A percentile compares a stretch with the other conserved stretches of the same genome.
These are phyloP conservation scores for Pichia membranifaciens DNA, from an alignment of 805 yeast species.

Conservation along the genomic window DNA sequence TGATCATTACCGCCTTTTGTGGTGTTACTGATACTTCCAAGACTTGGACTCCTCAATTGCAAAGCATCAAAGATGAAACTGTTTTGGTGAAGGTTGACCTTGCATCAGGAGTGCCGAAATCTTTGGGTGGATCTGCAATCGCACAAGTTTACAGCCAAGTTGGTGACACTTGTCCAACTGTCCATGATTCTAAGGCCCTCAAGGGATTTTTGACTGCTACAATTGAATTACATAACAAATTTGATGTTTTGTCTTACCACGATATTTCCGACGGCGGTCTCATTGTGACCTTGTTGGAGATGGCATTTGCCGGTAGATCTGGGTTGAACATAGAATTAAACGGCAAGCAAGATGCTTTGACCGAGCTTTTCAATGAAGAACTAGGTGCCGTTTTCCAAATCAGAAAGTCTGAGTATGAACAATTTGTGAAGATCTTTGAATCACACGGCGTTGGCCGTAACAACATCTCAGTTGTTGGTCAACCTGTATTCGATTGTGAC, in stretches of 20 bases:
- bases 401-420: slow-evolving; percentile 41
- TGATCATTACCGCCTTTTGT: slow-evolving; percentile 86
- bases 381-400: slow-evolving; percentile 96
- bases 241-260: slow-evolving; percentile 80
- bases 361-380: slow-evolving; percentile 82
- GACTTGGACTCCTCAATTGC: slow-evolving; percentile 92
- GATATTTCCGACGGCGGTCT: slow-evolving; percentile 97
- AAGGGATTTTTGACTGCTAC: slow-evolving; percentile 67
- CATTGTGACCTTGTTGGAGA: slow-evolving; percentile 76
- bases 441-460: slow-evolving; percentile 51
- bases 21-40: slow-evolving; percentile 78
- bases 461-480: slow-evolving; percentile 60
- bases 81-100: slow-evolving; percentile 76
- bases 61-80: slow-evolving; percentile 44
- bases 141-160: slow-evolving; percentile 90
- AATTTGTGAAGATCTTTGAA: slow-evolving; percentile 51
- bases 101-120: slow-evolving; percentile 44
- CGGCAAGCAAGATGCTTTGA: slow-evolving; percentile 33
- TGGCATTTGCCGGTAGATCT: slow-evolving; percentile 94
- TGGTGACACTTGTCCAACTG: slow-evolving; percentile 80
- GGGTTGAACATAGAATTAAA: slow-evolving; percentile 60
- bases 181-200: slow-evolving; percentile 57
- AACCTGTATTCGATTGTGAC: slow-evolving; percentile 48
- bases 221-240: slow-evolving; percentile 60
- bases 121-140: slow-evolving; percentile 90